These are phyloP conservation scores for Solanum tarijense DNA, from an alignment of 257 asterid species.

Conservation along the genomic window DNA sequence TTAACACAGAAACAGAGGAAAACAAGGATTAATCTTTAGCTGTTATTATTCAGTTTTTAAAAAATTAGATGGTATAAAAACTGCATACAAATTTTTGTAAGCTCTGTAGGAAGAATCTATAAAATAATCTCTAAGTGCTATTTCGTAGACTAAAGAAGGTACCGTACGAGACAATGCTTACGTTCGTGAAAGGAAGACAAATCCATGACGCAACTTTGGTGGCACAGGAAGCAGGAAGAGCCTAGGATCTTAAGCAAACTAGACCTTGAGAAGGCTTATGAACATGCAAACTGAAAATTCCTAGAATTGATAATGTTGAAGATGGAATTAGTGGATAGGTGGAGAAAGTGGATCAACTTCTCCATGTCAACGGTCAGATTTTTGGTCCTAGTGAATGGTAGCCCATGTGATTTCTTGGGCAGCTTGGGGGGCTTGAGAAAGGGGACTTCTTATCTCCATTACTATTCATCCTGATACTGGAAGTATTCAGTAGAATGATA, in stretches of 20 bases:
- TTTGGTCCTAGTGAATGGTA: background rate
- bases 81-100: background rate
- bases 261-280: too few relatives aligned
- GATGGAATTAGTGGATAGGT: background rate
- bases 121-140: background rate
- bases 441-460: background rate
- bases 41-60: background rate
- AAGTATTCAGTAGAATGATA: background rate
- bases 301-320: background rate
- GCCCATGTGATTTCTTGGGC: background rate
- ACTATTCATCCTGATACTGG: background rate
- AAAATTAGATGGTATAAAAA: background rate
- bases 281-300: background rate
- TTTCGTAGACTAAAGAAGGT: background rate
- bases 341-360: background rate
- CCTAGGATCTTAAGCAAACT: background rate
- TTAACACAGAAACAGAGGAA: background rate
- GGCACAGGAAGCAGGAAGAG: background rate
- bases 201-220: background rate
- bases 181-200: background rate
- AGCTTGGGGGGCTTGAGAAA: background rate
- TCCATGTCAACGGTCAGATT: background rate
- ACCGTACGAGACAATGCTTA: background rate
- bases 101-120: background rate
- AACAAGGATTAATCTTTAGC: background rate